Percentiles rank a stretch among this genome's conserved stretches.
These are phyloP conservation scores for Hydrangea macrophylla DNA, from an alignment of 148 eudicot genomes.

Conservation along the genomic window DNA sequence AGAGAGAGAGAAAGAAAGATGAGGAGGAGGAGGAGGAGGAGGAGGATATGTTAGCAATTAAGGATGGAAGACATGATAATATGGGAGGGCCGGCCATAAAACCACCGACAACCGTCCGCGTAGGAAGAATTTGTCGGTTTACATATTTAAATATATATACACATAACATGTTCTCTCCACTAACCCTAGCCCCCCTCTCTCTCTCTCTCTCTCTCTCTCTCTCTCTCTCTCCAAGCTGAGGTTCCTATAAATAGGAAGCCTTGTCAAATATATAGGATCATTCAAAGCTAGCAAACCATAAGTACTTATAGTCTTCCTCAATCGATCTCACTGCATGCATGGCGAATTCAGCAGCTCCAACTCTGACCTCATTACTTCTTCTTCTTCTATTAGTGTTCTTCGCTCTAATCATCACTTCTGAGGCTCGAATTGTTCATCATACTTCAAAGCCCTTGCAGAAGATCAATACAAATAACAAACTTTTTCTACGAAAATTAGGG, in stretches of 20 bases:
- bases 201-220: too few relatives aligned
- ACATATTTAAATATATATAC: not conserved
- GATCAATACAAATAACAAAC: not conserved
- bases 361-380: not conserved
- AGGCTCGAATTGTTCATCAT: constrained; percentile 16
- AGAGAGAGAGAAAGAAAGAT: constrained; percentile 1
- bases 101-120: constrained; percentile 2
- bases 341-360: constrained; percentile 8
- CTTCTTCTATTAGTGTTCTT: constrained; percentile 4
- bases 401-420: constrained; percentile 10
- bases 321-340: not conserved
- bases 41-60: not conserved
- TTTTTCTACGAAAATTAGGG: constrained; percentile 19
- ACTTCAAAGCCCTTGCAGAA: not conserved
- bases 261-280: too few relatives aligned
- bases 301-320: too few relatives aligned
- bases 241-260: constrained; percentile 3
- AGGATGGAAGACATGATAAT: not conserved
- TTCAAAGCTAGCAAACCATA: not conserved
- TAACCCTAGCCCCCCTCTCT: not conserved
- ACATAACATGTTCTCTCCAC: constrained; percentile 13
- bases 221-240: too few relatives aligned
- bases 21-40: not conserved
- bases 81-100: not conserved
- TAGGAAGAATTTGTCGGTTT: constrained; percentile 20